A percentile compares a stretch with the other conserved stretches of the same genome.
Conservation (phyloP, 2,329 filamentous ascomycete species). For the Huntiella moniliformis region DNA sequence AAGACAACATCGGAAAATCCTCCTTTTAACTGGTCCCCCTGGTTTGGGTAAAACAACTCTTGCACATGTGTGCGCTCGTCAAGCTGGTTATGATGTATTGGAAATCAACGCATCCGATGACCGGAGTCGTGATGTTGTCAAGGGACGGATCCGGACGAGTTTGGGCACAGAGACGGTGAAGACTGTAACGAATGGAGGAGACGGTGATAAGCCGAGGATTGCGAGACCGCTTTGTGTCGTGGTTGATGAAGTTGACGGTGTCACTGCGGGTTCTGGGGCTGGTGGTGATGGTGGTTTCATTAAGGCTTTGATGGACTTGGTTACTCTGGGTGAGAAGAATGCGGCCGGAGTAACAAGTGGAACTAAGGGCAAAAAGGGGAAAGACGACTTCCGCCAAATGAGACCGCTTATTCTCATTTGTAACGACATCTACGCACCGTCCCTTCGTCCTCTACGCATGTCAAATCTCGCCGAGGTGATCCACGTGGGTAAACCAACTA, state of each 20-base stretch:
- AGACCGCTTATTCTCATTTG: slow-evolving; percentile 85
- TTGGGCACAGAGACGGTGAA: slow-evolving; percentile 90
- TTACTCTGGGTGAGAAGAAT: slow-evolving; percentile 74
- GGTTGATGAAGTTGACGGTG: slow-evolving; percentile 92
- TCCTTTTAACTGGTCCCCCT: slow-evolving; percentile 79
- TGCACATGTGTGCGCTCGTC: slow-evolving; percentile 84
- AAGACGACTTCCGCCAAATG: slow-evolving; percentile 71
- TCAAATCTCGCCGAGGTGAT: slow-evolving; percentile 75
- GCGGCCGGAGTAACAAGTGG: slow-evolving; percentile 16
- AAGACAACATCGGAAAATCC: slow-evolving; percentile 65
- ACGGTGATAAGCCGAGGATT: slow-evolving; percentile 24
- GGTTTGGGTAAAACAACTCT: slow-evolving; percentile 91
- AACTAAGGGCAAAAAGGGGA: slow-evolving; percentile 44
- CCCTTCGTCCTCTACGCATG: slow-evolving; percentile 69
- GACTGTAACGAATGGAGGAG: slow-evolving; percentile 36
- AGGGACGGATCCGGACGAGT: slow-evolving; percentile 75
- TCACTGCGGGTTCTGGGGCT: slow-evolving; percentile 58
- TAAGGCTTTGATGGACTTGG: slow-evolving; percentile 81
- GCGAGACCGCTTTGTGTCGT: slow-evolving; percentile 82
- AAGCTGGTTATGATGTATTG: slow-evolving; percentile 89
- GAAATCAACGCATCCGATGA: slow-evolving; percentile 98
- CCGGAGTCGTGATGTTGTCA: slow-evolving; percentile 73
- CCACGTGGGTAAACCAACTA: slow-evolving; percentile 70
- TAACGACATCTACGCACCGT: slow-evolving; percentile 90
- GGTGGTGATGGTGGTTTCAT: slow-evolving; percentile 87